These are phyloP conservation scores for Podospora didyma DNA, from an alignment of 495 filamentous ascomycete genomes.

Conservation along the genomic window DNA sequence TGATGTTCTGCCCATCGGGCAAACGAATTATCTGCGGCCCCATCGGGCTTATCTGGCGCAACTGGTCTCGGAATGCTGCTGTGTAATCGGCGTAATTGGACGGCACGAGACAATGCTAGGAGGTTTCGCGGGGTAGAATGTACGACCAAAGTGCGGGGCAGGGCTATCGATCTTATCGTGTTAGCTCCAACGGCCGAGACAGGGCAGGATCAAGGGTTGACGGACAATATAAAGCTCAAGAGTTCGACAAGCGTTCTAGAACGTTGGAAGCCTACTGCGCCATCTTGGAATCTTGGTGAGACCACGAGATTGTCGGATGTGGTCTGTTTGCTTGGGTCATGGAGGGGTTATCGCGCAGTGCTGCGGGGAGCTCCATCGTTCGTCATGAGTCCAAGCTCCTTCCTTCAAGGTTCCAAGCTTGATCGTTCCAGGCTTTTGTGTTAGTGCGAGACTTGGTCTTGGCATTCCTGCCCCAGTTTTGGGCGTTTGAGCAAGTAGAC, in stretches of 20 bases:
- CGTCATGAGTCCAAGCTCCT: not conserved
- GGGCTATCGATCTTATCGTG: not conserved
- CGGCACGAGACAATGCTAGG: not conserved
- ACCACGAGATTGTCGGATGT: not conserved
- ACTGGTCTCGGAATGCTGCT: not conserved
- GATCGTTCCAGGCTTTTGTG: too few species aligned
- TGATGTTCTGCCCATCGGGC: conserved; percentile 81
- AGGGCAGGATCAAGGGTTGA: not conserved
- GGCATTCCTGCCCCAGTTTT: too few species aligned
- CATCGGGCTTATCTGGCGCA: conserved; percentile 16
- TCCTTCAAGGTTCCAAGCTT: not conserved
- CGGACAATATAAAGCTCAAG: not conserved
- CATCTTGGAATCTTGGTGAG: not conserved
- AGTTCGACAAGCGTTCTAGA: not conserved
- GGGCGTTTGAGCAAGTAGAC: too few species aligned
- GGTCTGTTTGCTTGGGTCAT: not conserved
- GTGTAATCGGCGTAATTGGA: not conserved
- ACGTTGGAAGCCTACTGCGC: not conserved
- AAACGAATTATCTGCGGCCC: conserved; percentile 53
- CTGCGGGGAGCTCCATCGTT: not conserved
- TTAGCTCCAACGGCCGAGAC: too few species aligned
- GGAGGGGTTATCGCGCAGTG: not conserved
- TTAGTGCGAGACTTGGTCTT: too few species aligned
- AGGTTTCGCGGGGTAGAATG: too few species aligned
- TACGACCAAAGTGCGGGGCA: conserved; percentile 3